Evolutionary conservation across 192 early-diverging fungal species (phyloP), one percentile per base, ranked within the genome.

Genomic region (Dimargaris xerosporica): DNA sequence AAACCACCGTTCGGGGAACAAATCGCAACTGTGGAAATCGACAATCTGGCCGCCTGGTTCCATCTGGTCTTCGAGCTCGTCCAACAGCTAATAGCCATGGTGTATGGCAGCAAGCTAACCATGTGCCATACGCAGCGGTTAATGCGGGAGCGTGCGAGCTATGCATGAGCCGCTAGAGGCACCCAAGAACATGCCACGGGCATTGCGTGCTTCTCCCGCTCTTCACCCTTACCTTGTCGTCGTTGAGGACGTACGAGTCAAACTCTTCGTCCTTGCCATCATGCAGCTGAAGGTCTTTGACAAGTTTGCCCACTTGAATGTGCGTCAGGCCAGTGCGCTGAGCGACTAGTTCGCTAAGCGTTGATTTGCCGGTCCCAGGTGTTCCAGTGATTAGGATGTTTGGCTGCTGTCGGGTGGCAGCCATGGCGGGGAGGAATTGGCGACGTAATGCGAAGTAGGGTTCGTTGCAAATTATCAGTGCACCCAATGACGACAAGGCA

Each of bases 1-100:
- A 69, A 98, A 96, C 91, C 91, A 96, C 52, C 92, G 77, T 78
- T 98, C 92, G 1, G 95, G 95, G 67, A 98, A 98, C 61, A 98
- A 84, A 42, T 87, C 95, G 66, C 90, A 94, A 10, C 90, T 86
- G 70, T 98, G 95, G 64, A 90, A 94, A 66, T 98, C 95, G 1
- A 98, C 85, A 53, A 96, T 80, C 62, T 84, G 82, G 41, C 91
- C 91, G 44, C 95, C 95, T 47, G 71, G 68, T 5, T 69, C 74
- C 81, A 98, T 78, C 67, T 77, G 70, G 5, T 75, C 77, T 73
- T 98, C 95, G 72, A 98, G 76, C 77, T 94, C 91, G 67, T 98
- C 95, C 5, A 92, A 73, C 3, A 98, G 80, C 83, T 86, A 56
- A 30, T 53, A 26, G 1, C 5, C 29, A n/a, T n/a, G n/a, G n/a